phyloP scores from a whole-genome alignment of 495 filamentous ascomycete species.

The Penicillium soppii region DNA sequence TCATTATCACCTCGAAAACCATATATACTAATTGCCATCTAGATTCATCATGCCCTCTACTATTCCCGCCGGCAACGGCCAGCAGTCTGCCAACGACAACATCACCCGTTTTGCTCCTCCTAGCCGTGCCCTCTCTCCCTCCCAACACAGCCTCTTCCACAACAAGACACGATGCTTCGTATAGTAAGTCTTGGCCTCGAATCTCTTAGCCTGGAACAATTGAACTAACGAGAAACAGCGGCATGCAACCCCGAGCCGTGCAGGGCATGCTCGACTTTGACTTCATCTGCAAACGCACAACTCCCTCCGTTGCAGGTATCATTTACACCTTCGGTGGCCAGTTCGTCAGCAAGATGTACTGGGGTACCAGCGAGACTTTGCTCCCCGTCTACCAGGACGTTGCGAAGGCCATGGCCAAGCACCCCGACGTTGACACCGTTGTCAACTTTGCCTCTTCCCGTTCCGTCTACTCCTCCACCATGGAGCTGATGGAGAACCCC shows the following conservation, averaged over 20 bases:
- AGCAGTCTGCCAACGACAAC: constrained; percentile 86
- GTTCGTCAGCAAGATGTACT: constrained; percentile 99
- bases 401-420: constrained; percentile 92
- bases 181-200: constrained; percentile 59
- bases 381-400: constrained; percentile 97
- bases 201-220: background rate
- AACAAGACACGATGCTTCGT: constrained; percentile 99
- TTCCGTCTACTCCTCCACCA: constrained; percentile 94
- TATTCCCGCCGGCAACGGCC: constrained; percentile 40
- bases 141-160: constrained; percentile 89
- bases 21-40: constrained; percentile 5
- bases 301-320: constrained; percentile 96
- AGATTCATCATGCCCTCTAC: constrained; percentile 49
- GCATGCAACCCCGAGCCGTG: constrained; percentile 94
- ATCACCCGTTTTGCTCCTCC: constrained; percentile 95
- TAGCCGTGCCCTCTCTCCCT: constrained; percentile 86
- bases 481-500: constrained; percentile 96
- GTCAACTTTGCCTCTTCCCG: constrained; percentile 99
- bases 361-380: constrained; percentile 98
- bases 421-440: constrained; percentile 93
- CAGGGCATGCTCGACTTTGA: constrained; percentile 99
- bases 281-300: constrained; percentile 99
- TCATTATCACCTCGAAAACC: constrained; percentile 6
- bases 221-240: constrained; percentile 47
- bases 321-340: constrained; percentile 99